phyloP scores from a whole-genome alignment of 176 grass and related monocot genomes.

The Microstegium vimineum region DNA sequence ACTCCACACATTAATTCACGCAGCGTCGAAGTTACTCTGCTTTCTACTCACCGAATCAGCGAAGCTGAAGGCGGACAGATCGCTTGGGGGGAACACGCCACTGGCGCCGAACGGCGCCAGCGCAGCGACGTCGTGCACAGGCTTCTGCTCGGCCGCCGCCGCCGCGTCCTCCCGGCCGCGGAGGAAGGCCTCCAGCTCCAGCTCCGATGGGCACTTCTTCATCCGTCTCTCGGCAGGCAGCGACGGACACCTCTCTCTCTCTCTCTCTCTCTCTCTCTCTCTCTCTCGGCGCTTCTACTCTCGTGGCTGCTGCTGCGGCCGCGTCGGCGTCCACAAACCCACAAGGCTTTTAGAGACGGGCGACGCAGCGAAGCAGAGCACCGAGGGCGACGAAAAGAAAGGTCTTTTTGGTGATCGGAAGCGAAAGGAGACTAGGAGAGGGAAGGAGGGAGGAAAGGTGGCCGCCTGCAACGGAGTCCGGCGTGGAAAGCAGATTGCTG shows the following conservation, averaged over 20 bases:
- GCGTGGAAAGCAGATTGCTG: conserved; percentile 38
- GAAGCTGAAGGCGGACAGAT: conserved; percentile 31
- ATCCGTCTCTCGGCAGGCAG: conserved; percentile 18
- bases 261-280: not conserved
- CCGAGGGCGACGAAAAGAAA: not conserved
- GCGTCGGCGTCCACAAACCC: conserved; percentile 19
- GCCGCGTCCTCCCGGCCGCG: not conserved
- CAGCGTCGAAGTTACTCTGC: not conserved
- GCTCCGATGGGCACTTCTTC: conserved; percentile 78
- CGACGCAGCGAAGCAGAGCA: not conserved
- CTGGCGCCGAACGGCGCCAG: conserved; percentile 7
- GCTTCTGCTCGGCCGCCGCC: conserved; percentile 31
- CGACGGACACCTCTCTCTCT: not conserved
- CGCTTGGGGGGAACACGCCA: not conserved
- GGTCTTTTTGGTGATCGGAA: conserved; percentile 21
- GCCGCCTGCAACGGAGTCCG: conserved; percentile 14
- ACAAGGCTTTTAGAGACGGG: conserved; percentile 36
- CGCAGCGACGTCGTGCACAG: not conserved
- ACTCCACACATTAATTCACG: not conserved
- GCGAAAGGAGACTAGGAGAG: conserved; percentile 17
- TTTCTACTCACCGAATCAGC: conserved; percentile 36
- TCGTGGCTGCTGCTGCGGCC: not conserved
- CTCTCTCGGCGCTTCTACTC: not conserved
- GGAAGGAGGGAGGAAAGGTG: conserved; percentile 26
- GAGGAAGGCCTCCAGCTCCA: conserved; percentile 60